Evolutionary conservation across 805 yeast genomes (phyloP), one percentile per base, ranked within the genome.

Genomic region (Cyberlindnera japonica): DNA sequence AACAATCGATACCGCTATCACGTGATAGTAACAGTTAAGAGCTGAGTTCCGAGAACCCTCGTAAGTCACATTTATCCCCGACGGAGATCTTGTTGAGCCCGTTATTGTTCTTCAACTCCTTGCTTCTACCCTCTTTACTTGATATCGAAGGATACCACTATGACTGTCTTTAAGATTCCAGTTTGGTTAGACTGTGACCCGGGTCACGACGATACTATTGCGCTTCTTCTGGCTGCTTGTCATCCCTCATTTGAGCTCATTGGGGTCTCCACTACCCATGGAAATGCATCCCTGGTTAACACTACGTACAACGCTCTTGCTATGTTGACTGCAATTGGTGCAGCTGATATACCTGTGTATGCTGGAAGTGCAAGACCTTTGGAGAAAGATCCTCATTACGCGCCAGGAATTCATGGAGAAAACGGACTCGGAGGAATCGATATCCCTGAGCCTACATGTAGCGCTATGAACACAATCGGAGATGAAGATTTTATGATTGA

Each of bases 171-270:
- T 5, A 45, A 46, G 34, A 74, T 79, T 16, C 95, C 95, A 0
- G 54, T 88, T 5, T 88, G 95, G 95, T 61, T 88, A 11, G 96
- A 88, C 62, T 88, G 96, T 60, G 96, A 88, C 56, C 95, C 95
- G 0, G 95, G 96, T 2, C 93, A 83, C 54, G 96, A 88, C 55
- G 96, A 88, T 53, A 81, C 85, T 2, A 72, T 85, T 33, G 95
- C 93, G 4, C 68, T 88, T 7, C 63, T 84, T 9, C 48, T 88
- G 19, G 77, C 86, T 0, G 65, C 76, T 7, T 75, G 72, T 53
- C 74, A 79, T 47, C 84, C 87, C 0, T 62, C 69, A 19, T 51
- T 62, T 53, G 15, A 61, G 10, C 37, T 56, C 15, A 39, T 54
- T 10, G 70, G 65, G 5, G 68, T 60, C 33, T 55, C 51, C 7